Evolutionary conservation across 1,139 yeast species (phyloP).

Genomic region (Taphrina sp.): DNA sequence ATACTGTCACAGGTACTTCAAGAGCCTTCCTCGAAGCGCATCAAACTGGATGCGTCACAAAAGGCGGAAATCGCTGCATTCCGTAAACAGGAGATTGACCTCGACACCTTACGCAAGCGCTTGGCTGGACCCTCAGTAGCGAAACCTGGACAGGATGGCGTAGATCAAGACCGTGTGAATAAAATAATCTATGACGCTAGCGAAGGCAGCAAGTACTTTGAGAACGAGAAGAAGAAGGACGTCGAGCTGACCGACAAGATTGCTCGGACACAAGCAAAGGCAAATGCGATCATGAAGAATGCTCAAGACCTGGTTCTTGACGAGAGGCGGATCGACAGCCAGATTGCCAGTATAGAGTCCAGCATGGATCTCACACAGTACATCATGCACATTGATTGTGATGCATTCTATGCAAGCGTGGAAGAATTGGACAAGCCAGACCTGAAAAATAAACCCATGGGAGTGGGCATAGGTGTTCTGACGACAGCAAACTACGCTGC

Average conservation of each 20-base stretch:
- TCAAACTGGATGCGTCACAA: conserved; percentile 10
- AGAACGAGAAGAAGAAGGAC: conserved; percentile 39
- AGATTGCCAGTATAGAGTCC: conserved; percentile 34
- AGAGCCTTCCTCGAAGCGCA: conserved; percentile 7
- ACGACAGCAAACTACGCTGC: conserved; percentile 82
- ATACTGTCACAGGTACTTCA: conserved; percentile 15
- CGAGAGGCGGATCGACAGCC: conserved; percentile 30
- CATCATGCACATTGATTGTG: conserved; percentile 74
- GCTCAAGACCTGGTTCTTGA: conserved; percentile 36
- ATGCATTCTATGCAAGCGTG: conserved; percentile 78
- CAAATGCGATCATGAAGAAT: conserved; percentile 27
- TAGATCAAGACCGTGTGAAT: conserved; percentile 39
- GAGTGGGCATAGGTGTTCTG: conserved; percentile 74
- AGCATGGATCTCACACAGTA: conserved; percentile 41
- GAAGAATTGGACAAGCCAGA: conserved; percentile 58
- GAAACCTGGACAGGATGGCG: conserved; percentile 40
- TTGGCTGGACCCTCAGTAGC: conserved; percentile 39
- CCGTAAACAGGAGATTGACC: conserved; percentile 25
- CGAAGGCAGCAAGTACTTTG: conserved; percentile 39
- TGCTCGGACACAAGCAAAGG: conserved; percentile 31
- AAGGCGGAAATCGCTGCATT: conserved; percentile 15
- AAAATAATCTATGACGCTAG: conserved; percentile 40
- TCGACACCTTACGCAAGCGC: conserved; percentile 36
- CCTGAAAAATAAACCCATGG: conserved; percentile 60
- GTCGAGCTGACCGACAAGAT: conserved; percentile 37